Percentiles rank a stretch among this genome's conserved stretches.
Conservation (phyloP, 2,329 filamentous ascomycete species). For the Colletotrichum tabaci region DNA sequence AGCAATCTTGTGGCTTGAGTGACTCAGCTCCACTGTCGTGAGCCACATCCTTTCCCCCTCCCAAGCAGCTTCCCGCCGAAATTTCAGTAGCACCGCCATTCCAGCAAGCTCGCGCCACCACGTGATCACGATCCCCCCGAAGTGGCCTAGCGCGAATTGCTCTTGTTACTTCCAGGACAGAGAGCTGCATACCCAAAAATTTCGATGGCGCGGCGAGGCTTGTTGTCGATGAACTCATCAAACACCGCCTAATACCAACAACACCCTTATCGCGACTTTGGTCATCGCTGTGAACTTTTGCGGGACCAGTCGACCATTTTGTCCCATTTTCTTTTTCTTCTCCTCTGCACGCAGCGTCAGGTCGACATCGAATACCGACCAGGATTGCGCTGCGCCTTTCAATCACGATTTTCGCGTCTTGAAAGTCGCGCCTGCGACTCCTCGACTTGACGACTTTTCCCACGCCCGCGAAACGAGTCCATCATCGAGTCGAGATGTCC, state of each 20-base stretch:
- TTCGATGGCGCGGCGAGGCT: conserved; percentile 39
- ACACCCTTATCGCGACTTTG: conserved; percentile 19
- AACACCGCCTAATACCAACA: conserved; percentile 32
- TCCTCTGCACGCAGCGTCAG: conserved; percentile 20
- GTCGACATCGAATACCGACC: conserved; percentile 27
- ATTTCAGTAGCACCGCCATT: conserved; percentile 10
- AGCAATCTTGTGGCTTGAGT: not conserved
- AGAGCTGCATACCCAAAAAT: conserved; percentile 40
- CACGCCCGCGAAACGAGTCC: conserved; percentile 26
- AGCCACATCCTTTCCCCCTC: not conserved
- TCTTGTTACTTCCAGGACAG: conserved; percentile 6
- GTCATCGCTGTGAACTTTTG: conserved; percentile 45
- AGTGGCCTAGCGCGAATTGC: conserved; percentile 20
- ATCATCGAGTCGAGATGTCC: conserved; percentile 60
- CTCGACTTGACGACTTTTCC: conserved; percentile 36
- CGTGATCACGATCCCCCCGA: not conserved
- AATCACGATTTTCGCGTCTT: conserved; percentile 39
- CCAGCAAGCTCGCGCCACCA: conserved; percentile 27
- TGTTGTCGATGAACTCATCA: conserved; percentile 37
- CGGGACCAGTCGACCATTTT: conserved; percentile 36
- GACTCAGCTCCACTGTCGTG: not conserved
- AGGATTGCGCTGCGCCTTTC: conserved; percentile 36
- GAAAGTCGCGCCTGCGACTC: conserved; percentile 42
- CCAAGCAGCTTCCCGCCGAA: conserved; percentile 4
- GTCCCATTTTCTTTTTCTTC: not conserved